A percentile compares a stretch with the other conserved stretches of the same genome.
These are phyloP conservation scores for Mallotus nudiflorus DNA, from an alignment of 345 rosid genomes.

Conservation along the genomic window DNA sequence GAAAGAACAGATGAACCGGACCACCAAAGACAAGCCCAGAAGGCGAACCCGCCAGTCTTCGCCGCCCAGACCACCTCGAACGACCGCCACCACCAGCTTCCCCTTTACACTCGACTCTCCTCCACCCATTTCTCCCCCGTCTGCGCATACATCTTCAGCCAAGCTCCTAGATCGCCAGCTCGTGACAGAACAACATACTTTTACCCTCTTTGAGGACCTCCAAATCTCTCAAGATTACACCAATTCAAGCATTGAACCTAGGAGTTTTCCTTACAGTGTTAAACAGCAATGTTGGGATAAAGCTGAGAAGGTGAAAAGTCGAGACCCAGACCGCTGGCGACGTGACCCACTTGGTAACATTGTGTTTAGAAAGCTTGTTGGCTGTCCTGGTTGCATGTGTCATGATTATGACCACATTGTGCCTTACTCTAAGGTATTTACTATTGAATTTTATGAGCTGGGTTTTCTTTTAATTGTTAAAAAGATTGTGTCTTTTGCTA, in stretches of 20 bases:
- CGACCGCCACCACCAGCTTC: slow-evolving; percentile 11
- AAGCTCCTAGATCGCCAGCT: slow-evolving; percentile 44
- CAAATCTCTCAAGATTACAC: slow-evolving; percentile 38
- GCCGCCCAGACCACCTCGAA: slow-evolving; percentile 34
- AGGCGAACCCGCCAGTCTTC: slow-evolving; percentile 44
- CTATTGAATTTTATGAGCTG: neutral
- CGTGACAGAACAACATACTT: slow-evolving; percentile 27
- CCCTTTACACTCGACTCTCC: slow-evolving; percentile 13
- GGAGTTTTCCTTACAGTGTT: slow-evolving; percentile 82
- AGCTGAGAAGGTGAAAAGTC: slow-evolving; percentile 81
- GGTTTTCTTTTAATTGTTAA: neutral
- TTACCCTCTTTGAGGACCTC: slow-evolving; percentile 44
- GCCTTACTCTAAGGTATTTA: slow-evolving; percentile 83
- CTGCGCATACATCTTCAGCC: slow-evolving; percentile 47
- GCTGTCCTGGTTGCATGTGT: slow-evolving; percentile 96
- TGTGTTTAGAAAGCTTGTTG: slow-evolving; percentile 87
- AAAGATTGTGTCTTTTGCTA: neutral
- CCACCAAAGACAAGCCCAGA: slow-evolving; percentile 29
- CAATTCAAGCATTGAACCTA: slow-evolving; percentile 50
- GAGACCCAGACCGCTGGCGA: slow-evolving; percentile 89
- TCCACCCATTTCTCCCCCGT: slow-evolving; percentile 32
- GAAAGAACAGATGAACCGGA: slow-evolving; percentile 17
- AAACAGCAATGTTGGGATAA: slow-evolving; percentile 98
- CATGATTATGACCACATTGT: slow-evolving; percentile 94
- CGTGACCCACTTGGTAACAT: slow-evolving; percentile 78